Evolutionary conservation across 192 early-diverging fungal genomes (phyloP).

Genomic region (Backusella tuberculispora): DNA sequence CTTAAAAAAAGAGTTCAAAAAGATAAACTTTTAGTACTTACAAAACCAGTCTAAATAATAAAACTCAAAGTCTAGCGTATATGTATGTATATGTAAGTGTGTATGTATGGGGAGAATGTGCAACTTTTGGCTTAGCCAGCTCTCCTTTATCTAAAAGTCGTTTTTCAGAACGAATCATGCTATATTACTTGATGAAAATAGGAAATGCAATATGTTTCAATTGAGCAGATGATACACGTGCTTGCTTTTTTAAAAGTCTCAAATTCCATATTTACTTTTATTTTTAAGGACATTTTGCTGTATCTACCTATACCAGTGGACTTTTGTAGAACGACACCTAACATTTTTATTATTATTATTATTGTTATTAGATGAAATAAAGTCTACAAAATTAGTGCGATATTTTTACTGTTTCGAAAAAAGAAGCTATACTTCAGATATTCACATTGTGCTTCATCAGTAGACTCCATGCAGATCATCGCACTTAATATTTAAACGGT

Average conservation of each 20-base stretch:
- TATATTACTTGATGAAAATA: neutral
- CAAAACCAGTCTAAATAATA: too few relatives aligned
- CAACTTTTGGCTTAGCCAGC: neutral
- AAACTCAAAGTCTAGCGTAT: too few relatives aligned
- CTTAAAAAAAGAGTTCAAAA: neutral
- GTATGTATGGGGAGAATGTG: neutral
- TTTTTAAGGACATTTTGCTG: neutral
- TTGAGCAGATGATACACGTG: slow-evolving; percentile 4
- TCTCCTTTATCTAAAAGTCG: neutral
- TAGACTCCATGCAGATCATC: neutral
- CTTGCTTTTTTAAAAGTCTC: neutral
- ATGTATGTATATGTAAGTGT: too few relatives aligned
- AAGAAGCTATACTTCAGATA: neutral
- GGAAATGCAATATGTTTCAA: slow-evolving; percentile 15
- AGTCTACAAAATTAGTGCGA: too few relatives aligned
- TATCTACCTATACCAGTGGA: too few relatives aligned
- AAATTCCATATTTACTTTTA: neutral
- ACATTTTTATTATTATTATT: too few relatives aligned
- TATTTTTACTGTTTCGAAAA: too few relatives aligned
- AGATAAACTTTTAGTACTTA: neutral
- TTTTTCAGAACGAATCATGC: neutral
- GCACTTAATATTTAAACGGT: neutral
- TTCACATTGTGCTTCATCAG: neutral
- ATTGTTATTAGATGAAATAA: too few relatives aligned
- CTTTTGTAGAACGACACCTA: too few relatives aligned